Evolutionary conservation across 768 basidiomycete species (phyloP).

Genomic region (Auricularia cornea): DNA sequence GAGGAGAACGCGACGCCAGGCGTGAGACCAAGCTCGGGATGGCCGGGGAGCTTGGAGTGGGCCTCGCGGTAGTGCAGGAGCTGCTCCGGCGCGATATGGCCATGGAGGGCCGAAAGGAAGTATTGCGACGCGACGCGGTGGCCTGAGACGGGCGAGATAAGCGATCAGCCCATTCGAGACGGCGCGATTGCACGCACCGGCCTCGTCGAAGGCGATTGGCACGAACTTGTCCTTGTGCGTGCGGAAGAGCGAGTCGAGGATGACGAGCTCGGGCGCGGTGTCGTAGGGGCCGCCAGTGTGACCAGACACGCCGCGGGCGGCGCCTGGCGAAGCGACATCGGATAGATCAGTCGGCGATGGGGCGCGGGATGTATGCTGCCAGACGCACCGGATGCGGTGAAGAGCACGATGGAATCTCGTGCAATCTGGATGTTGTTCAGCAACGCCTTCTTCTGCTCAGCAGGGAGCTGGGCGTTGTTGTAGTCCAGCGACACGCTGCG

Average conservation of each 20-base stretch:
- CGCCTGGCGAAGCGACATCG: slow-evolving; percentile 3
- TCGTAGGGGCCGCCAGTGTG: slow-evolving; percentile 53
- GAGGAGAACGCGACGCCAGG: slow-evolving; percentile 93
- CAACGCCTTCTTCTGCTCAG: slow-evolving; percentile 52
- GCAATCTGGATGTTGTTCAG: slow-evolving; percentile 68
- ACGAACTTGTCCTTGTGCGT: slow-evolving; percentile 51
- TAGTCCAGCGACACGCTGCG: slow-evolving; percentile 69
- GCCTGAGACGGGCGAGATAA: slow-evolving; percentile 33
- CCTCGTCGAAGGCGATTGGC: slow-evolving; percentile 73
- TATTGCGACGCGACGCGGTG: slow-evolving; percentile 90
- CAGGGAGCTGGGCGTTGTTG: slow-evolving; percentile 48
- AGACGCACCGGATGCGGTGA: slow-evolving; percentile 70
- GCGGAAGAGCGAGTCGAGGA: slow-evolving; percentile 61
- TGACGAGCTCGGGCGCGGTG: slow-evolving; percentile 79
- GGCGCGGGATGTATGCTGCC: not conserved
- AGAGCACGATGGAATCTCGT: slow-evolving; percentile 78
- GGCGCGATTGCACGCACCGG: slow-evolving; percentile 41
- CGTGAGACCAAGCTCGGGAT: slow-evolving; percentile 82
- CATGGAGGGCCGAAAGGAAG: slow-evolving; percentile 70
- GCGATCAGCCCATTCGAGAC: slow-evolving; percentile 10
- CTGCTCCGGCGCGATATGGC: slow-evolving; percentile 61
- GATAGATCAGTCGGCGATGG: not conserved
- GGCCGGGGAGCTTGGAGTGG: slow-evolving; percentile 79
- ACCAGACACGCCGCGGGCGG: slow-evolving; percentile 75
- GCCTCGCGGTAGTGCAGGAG: slow-evolving; percentile 81